A percentile compares a stretch with the other conserved stretches of the same genome.
These are phyloP conservation scores for Pythium oligandrum DNA, from an alignment of 352 stramenopile species.

Conservation along the genomic window DNA sequence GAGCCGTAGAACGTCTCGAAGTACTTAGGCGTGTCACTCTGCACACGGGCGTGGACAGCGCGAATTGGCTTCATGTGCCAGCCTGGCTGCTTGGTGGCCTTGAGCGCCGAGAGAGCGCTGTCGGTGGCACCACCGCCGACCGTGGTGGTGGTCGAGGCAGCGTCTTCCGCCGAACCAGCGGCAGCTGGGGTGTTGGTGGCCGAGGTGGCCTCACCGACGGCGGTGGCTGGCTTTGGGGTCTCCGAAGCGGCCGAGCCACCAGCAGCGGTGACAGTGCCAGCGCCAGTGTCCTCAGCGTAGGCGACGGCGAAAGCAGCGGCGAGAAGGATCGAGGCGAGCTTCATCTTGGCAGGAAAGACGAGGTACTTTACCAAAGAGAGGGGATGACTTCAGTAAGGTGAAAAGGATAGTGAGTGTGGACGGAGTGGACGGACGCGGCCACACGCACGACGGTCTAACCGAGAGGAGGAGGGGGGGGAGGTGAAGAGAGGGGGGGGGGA, in stretches of 20 bases:
- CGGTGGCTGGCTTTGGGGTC: not conserved
- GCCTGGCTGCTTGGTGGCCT: conserved; percentile 21
- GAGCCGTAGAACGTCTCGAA: conserved; percentile 21
- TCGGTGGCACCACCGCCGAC: not conserved
- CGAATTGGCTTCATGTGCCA: conserved; percentile 23
- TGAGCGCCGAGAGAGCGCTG: conserved; percentile 13
- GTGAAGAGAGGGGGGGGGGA: too few species aligned
- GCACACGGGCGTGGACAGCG: conserved; percentile 19
- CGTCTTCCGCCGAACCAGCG: not conserved
- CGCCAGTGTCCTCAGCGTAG: not conserved
- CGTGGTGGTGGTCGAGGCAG: conserved; percentile 3
- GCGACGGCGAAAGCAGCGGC: not conserved
- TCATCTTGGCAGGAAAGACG: not conserved
- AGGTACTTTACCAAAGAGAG: conserved; percentile 2
- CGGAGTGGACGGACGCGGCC: too few species aligned
- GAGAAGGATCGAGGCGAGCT: not conserved
- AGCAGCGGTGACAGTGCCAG: too few species aligned
- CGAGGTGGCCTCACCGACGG: not conserved
- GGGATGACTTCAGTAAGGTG: not conserved
- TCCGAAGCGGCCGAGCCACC: too few species aligned
- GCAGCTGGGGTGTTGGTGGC: not conserved
- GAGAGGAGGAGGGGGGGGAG: too few species aligned
- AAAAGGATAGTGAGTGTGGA: conserved; percentile 1
- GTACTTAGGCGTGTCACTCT: conserved; percentile 14
- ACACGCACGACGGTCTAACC: too few species aligned